Percentiles rank a stretch among this genome's conserved stretches.
These are phyloP conservation scores for Suillus variegatus DNA, from an alignment of 768 basidiomycete species.

Conservation along the genomic window DNA sequence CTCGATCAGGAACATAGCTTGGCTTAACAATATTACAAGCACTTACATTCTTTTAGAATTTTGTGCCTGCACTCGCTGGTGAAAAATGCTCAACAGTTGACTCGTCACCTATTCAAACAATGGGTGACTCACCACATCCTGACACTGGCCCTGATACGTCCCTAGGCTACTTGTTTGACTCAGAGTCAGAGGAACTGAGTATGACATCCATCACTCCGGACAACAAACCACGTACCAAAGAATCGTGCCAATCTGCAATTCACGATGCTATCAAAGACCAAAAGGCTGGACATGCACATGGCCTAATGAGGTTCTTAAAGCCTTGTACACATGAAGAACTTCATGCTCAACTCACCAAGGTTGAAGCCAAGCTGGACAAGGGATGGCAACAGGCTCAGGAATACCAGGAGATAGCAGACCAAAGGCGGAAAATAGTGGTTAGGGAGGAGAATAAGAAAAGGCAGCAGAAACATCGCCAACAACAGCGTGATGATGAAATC, in stretches of 20 bases:
- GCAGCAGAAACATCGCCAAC: not conserved
- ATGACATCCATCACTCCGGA: no score
- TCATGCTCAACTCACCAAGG: not conserved
- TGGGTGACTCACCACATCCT: no score
- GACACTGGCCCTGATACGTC: no score
- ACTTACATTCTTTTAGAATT: no score
- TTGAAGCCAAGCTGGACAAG: not conserved
- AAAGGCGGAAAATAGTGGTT: not conserved
- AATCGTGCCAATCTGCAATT: not conserved
- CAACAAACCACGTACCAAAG: not conserved
- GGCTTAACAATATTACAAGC: no score
- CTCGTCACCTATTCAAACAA: no score
- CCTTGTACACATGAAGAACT: not conserved
- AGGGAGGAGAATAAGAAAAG: not conserved
- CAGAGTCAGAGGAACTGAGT: no score
- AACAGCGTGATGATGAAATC: not conserved
- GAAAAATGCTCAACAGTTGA: no score
- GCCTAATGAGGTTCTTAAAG: slow-evolving; percentile 2
- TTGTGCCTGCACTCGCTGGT: no score
- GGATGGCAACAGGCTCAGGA: not conserved
- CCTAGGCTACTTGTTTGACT: no score
- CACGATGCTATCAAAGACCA: not conserved
- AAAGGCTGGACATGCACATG: not conserved
- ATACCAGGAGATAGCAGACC: not conserved
- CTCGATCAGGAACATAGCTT: not conserved